Evolutionary conservation across 208 protist genomes (phyloP).

Genomic region (Jaenimonas drosophilae): DNA sequence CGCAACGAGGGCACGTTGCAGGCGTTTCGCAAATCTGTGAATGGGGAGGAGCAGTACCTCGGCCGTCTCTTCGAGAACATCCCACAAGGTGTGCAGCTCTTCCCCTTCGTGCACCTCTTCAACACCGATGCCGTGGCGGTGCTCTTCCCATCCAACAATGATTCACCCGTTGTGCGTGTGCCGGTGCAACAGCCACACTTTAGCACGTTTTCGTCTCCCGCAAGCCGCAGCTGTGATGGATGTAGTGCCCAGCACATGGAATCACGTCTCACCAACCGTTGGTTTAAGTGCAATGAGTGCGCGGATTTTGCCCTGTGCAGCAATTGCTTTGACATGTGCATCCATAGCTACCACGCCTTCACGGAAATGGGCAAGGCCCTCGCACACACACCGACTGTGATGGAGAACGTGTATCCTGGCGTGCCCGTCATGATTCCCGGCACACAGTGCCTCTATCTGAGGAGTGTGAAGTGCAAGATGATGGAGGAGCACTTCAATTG

Average conservation of each 20-base stretch:
- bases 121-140: conserved; percentile 86
- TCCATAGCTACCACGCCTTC: conserved; percentile 83
- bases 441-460: conserved; percentile 57
- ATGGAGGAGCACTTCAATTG: conserved; percentile 65
- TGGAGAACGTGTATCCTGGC: conserved; percentile 23
- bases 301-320: conserved; percentile 80
- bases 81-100: conserved; percentile 38
- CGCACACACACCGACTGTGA: conserved; percentile 41
- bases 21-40: conserved; percentile 75
- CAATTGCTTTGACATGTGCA: conserved; percentile 62
- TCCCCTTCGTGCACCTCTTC: conserved; percentile 83
- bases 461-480: conserved; percentile 66
- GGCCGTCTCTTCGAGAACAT: conserved; percentile 81
- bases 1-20: conserved; percentile 65
- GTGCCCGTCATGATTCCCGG: conserved; percentile 70
- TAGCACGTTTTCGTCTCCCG: conserved; percentile 27
- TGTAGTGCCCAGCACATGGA: conserved; percentile 54
- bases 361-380: conserved; percentile 65
- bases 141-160: conserved; percentile 54
- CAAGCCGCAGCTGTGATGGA: conserved; percentile 59
- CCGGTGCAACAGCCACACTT: conserved; percentile 67
- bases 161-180: conserved; percentile 39
- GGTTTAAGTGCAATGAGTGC: conserved; percentile 89
- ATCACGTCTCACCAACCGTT: conserved; percentile 24
- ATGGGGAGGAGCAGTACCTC: conserved; percentile 58